phyloP scores from a whole-genome alignment of 1,284 basidiomycete species.

The Ustilago curta region DNA sequence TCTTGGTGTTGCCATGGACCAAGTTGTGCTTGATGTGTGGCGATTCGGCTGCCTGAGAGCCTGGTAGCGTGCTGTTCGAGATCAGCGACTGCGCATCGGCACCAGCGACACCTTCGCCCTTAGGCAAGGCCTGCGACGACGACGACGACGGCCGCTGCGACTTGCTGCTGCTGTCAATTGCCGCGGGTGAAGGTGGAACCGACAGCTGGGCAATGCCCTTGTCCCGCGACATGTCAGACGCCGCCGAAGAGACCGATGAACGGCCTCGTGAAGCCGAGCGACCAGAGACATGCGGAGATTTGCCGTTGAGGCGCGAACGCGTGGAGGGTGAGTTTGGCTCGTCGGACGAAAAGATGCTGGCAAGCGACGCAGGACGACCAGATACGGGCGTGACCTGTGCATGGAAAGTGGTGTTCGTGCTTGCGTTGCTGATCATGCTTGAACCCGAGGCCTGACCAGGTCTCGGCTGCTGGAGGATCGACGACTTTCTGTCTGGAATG shows the following conservation, averaged over 20 bases:
- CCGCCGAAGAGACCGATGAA: conserved; percentile 6
- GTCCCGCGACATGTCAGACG: conserved; percentile 4
- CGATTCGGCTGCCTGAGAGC: conserved; percentile 45
- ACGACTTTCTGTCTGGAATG: conserved; percentile 43
- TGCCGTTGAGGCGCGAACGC: conserved; percentile 14
- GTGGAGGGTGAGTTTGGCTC: conserved; percentile 2
- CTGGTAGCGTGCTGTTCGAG: conserved; percentile 39
- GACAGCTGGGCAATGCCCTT: neutral
- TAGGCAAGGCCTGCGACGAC: conserved; percentile 21
- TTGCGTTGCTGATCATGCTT: conserved; percentile 29
- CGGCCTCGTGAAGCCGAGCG: conserved; percentile 15
- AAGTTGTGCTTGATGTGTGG: conserved; percentile 64
- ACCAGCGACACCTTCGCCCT: conserved; percentile 20
- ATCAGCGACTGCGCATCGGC: conserved; percentile 40
- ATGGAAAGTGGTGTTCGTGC: conserved; percentile 48
- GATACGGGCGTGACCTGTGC: conserved; percentile 52
- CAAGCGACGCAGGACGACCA: conserved; percentile 51
- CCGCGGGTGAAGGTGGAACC: conserved; percentile 8
- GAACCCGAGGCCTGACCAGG: conserved; percentile 13
- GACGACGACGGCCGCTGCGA: conserved; percentile 15
- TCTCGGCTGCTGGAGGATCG: conserved; percentile 20
- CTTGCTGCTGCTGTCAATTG: conserved; percentile 7
- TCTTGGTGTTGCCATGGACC: conserved; percentile 54
- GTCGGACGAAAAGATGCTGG: conserved; percentile 49
- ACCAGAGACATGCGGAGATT: conserved; percentile 4